A percentile compares a stretch with the other conserved stretches of the same genome.
Evolutionary conservation across 1,284 basidiomycete genomes (phyloP).

Genomic region (Singerocomus rubriflavus): DNA sequence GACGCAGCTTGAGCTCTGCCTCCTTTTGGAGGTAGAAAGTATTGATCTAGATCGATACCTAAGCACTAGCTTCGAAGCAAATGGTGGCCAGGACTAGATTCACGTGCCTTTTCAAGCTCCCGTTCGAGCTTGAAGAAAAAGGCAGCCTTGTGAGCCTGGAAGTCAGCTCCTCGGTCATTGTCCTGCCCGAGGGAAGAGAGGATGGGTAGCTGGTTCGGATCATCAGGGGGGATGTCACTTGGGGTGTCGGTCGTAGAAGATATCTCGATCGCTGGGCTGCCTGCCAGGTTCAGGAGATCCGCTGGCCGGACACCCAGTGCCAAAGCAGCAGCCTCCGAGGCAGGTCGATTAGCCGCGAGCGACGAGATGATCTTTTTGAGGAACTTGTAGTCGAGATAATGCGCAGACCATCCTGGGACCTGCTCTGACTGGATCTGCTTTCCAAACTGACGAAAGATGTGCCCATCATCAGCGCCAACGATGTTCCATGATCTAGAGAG

Average conservation of each 20-base stretch:
- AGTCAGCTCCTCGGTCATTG: constrained; percentile 68
- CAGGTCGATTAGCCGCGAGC: constrained; percentile 87
- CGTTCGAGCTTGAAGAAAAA: constrained; percentile 99
- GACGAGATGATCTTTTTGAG: constrained; percentile 99
- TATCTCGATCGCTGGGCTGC: constrained; percentile 12
- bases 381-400: constrained; percentile 99
- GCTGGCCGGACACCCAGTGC: constrained; percentile 79
- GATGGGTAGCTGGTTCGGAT: constrained; percentile 48
- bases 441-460: constrained; percentile 70
- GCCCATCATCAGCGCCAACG: neutral
- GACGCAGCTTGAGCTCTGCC: constrained; percentile 87
- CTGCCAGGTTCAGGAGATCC: constrained; percentile 42
- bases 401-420: constrained; percentile 94
- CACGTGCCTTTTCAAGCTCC: constrained; percentile 90
- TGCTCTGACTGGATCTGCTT: constrained; percentile 97
- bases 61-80: constrained; percentile 1
- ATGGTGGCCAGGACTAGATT: neutral
- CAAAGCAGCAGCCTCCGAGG: constrained; percentile 84
- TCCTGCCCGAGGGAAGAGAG: constrained; percentile 60
- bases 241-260: constrained; percentile 9
- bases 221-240: constrained; percentile 21
- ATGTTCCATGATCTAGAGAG: neutral
- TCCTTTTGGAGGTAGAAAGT: constrained; percentile 99
- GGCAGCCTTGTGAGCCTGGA: constrained; percentile 92
- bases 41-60: constrained; percentile 73